Percentiles rank a stretch among this genome's conserved stretches.
Evolutionary conservation across 2,329 filamentous ascomycete species (phyloP).

Genomic region (Exserohilum turcica): DNA sequence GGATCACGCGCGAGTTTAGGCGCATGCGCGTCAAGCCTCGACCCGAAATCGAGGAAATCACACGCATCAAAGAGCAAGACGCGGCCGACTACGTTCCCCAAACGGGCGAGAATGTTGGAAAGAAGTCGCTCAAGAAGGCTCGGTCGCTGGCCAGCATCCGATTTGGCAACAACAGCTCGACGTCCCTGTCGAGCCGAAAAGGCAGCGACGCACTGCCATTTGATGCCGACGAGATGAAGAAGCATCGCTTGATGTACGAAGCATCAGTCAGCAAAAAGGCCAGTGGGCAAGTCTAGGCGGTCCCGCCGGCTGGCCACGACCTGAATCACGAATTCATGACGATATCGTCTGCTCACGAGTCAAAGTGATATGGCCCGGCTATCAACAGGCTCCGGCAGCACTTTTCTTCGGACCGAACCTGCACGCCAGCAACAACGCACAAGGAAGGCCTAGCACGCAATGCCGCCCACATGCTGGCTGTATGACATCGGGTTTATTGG

Average conservation of each 20-base stretch:
- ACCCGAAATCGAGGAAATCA: slow-evolving; percentile 57
- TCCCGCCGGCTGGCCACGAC: neutral
- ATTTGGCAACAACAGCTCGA: slow-evolving; percentile 38
- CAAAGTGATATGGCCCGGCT: slow-evolving; percentile 18
- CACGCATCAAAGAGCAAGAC: slow-evolving; percentile 36
- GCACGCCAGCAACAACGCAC: slow-evolving; percentile 4
- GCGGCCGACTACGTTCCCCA: slow-evolving; percentile 24
- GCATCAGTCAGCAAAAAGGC: slow-evolving; percentile 26
- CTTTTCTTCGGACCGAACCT: slow-evolving; percentile 6
- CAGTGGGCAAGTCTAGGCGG: slow-evolving; percentile 9
- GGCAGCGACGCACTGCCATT: slow-evolving; percentile 43
- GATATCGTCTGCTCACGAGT: slow-evolving; percentile 18
- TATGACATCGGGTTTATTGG: slow-evolving; percentile 9
- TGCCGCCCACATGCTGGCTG: neutral
- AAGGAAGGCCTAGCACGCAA: slow-evolving; percentile 2
- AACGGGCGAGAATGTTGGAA: slow-evolving; percentile 32
- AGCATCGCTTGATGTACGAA: slow-evolving; percentile 44
- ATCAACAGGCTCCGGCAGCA: neutral
- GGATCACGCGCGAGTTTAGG: slow-evolving; percentile 63
- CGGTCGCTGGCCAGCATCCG: slow-evolving; percentile 42
- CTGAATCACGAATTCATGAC: slow-evolving; percentile 16
- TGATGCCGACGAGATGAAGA: slow-evolving; percentile 46
- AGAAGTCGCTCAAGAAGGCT: slow-evolving; percentile 45
- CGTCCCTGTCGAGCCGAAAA: slow-evolving; percentile 41
- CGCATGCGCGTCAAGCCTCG: slow-evolving; percentile 61